These are phyloP conservation scores for Leccinum subtestaceum DNA, from an alignment of 768 basidiomycete genomes.

Conservation along the genomic window DNA sequence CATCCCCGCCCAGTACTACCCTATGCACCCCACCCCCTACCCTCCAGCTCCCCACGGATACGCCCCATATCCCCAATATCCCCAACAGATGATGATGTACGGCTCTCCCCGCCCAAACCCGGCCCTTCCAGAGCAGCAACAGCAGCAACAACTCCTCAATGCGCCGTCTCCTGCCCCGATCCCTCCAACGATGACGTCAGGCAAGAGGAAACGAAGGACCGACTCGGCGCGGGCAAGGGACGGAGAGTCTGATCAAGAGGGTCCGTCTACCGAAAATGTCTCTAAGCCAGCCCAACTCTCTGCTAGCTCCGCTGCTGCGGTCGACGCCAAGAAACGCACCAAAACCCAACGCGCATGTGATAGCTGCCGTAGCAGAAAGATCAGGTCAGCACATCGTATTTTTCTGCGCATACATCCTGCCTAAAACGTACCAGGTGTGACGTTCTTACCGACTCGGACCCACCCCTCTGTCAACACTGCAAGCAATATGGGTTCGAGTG, in stretches of 20 bases:
- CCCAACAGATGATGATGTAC: constrained; percentile 69
- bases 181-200: constrained; percentile 32
- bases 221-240: constrained; percentile 40
- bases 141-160: constrained; percentile 31
- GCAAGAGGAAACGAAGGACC: constrained; percentile 66
- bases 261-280: constrained; percentile 44
- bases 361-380: constrained; percentile 87
- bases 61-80: constrained; percentile 57
- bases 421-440: constrained; percentile 57
- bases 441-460: constrained; percentile 73
- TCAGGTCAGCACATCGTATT: constrained; percentile 47
- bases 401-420: constrained; percentile 9
- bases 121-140: constrained; percentile 35
- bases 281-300: constrained; percentile 34
- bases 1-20: constrained; percentile 51
- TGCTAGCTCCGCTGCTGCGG: constrained; percentile 29
- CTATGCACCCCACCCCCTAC: constrained; percentile 55
- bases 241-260: constrained; percentile 62
- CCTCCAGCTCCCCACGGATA: constrained; percentile 39
- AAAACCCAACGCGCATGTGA: constrained; percentile 94
- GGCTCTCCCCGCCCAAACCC: constrained; percentile 39
- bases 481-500: constrained; percentile 92
- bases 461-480: constrained; percentile 89
- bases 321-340: constrained; percentile 81
- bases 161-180: constrained; percentile 33